Base-by-base conservation (phyloP, 2,329 filamentous ascomycete species). In the Alternaria postmessia region DNA sequence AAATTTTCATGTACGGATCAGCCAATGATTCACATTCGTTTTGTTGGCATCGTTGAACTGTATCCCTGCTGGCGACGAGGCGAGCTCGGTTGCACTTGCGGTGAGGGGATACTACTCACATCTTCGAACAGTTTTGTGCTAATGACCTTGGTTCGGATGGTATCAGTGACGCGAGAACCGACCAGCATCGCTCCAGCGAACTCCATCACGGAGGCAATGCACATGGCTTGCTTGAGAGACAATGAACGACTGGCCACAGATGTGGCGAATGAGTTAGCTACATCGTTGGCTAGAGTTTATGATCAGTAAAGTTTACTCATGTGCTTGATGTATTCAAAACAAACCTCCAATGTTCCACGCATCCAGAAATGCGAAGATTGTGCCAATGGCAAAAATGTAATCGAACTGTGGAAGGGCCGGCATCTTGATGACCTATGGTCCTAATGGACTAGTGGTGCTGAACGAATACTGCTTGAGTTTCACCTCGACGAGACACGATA, bases 331-430 rank as follows among this genome's bases (percentile, higher is more conserved):
- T 83, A 30, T 2, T 14, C 4, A 16, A 55, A 38, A 53, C 34
- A 64, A 67, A 24, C 24, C 61, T 81, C 86, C 87, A 65, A 88
- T 89, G 72, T 89, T 89, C 85, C 86, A 90, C 54, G 87, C 87
- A 74, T 89, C 88, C 41, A 90, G 84, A 72, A 87, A 86, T 61
- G 88, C 86, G 75, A 90, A 90, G 60, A 89, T 83, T 54, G 85
- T 87, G 77, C 85, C 87, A 54, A 89, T 84, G 68, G 86, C 88
- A 65, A 89, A 86, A 62, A 89, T 81, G 72, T 89, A 89, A 76
- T 88, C 84, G 63, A 84, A 89, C 69, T 89, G 82, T 59, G 81
- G 79, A 53, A 87, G 73, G 38, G 75, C 71, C 18, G 61, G 72
- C 69, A 76, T 79, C 41, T 61, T 70, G 53, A 51, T 42, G 12